These are phyloP conservation scores for Hypoxylon fragiforme DNA, from an alignment of 495 filamentous ascomycete genomes.

Conservation along the genomic window DNA sequence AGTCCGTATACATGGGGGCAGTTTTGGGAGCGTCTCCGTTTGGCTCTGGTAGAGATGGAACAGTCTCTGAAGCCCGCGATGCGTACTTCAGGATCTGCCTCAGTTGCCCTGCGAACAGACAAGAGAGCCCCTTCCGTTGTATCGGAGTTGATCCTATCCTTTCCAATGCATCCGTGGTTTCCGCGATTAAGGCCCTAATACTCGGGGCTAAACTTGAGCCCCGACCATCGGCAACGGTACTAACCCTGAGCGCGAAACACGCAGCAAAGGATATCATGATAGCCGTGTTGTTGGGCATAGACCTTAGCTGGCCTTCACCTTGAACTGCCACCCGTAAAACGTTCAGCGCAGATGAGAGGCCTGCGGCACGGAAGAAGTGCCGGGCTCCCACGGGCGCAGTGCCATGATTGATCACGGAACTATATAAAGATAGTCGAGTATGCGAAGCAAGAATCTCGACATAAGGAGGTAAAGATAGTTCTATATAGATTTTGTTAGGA, in stretches of 20 bases:
- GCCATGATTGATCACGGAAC: constrained; percentile 72
- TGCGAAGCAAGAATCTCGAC: constrained; percentile 76
- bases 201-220: constrained; percentile 67
- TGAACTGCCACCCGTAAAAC: constrained; percentile 75
- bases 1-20: constrained; percentile 30
- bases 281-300: constrained; percentile 76
- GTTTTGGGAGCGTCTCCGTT: constrained; percentile 20
- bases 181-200: constrained; percentile 67
- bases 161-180: constrained; percentile 69
- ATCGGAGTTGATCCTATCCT: constrained; percentile 64
- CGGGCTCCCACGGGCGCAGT: constrained; percentile 71
- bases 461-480: constrained; percentile 67
- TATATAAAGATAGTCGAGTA: constrained; percentile 71
- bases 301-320: constrained; percentile 67
- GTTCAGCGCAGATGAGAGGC: constrained; percentile 69
- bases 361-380: constrained; percentile 69
- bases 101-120: constrained; percentile 37
- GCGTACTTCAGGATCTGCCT: constrained; percentile 37
- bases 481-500: constrained; percentile 36
- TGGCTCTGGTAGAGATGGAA: constrained; percentile 17
- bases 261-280: constrained; percentile 80
- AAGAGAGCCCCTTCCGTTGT: constrained; percentile 61
- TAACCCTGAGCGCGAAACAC: constrained; percentile 68
- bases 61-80: constrained; percentile 28
- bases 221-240: constrained; percentile 55